Percentiles rank a stretch among this genome's conserved stretches.
These are phyloP conservation scores for Poronia punctata DNA, from an alignment of 495 filamentous ascomycete genomes.

Conservation along the genomic window DNA sequence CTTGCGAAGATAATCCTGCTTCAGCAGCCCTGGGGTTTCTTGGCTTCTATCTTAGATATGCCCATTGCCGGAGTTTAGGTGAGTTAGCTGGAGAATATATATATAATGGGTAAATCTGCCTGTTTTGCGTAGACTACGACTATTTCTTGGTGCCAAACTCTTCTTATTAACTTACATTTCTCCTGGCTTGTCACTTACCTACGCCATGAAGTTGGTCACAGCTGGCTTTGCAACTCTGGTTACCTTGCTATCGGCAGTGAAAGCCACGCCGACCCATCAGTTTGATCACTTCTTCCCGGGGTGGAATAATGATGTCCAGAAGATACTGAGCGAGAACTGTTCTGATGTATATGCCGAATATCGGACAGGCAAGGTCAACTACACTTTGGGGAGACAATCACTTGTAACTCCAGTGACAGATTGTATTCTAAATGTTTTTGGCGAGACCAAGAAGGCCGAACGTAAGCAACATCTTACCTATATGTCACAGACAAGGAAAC, in stretches of 20 bases:
- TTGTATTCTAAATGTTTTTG: conserved; percentile 4
- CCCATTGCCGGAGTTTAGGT: no score
- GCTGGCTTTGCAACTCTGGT: conserved; percentile 4
- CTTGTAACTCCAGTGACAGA: conserved; percentile 8
- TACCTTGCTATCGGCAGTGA: not conserved
- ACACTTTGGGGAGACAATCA: not conserved
- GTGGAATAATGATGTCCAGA: conserved; percentile 1
- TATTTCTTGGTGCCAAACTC: not conserved
- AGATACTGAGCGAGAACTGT: conserved; percentile 3
- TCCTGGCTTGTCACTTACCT: not conserved
- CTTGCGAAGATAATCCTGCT: no score
- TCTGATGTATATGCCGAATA: conserved; percentile 6
- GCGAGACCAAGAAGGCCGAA: conserved; percentile 8
- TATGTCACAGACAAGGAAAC: no score
- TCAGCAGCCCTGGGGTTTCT: no score
- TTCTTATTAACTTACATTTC: not conserved
- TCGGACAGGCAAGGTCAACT: not conserved
- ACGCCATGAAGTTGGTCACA: conserved; percentile 6
- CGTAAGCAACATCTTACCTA: no score
- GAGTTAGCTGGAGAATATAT: no score
- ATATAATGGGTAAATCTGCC: no score
- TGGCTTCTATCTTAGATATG: no score
- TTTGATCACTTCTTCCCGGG: conserved; percentile 9
- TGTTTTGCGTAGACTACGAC: no score
- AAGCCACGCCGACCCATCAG: conserved; percentile 4